These are phyloP conservation scores for Trametes versicolor DNA, from an alignment of 1,284 basidiomycete species.

Conservation along the genomic window DNA sequence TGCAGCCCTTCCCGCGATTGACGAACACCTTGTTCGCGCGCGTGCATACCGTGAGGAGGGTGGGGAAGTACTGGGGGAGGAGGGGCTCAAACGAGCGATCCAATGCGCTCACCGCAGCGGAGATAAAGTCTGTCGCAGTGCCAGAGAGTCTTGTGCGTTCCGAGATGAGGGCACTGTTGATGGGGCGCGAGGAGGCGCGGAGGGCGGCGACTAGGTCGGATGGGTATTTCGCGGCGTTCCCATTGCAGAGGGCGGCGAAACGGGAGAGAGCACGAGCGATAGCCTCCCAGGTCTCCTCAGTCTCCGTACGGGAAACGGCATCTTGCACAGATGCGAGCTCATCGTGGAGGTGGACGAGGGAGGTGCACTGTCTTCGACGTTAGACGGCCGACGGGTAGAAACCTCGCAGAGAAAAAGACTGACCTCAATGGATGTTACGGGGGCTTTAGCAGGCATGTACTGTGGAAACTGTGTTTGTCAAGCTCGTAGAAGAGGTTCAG, in stretches of 20 bases:
- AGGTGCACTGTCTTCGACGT: slow-evolving; percentile 23
- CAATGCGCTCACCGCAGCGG: slow-evolving; percentile 62
- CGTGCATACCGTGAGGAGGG: slow-evolving; percentile 72
- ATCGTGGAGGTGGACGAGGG: slow-evolving; percentile 27
- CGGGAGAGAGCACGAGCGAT: slow-evolving; percentile 65
- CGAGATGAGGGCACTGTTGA: slow-evolving; percentile 73
- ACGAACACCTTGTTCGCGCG: slow-evolving; percentile 87
- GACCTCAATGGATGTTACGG: slow-evolving; percentile 32
- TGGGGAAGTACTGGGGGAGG: slow-evolving; percentile 73
- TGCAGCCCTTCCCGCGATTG: slow-evolving; percentile 68
- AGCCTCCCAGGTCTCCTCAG: slow-evolving; percentile 87
- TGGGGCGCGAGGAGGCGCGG: slow-evolving; percentile 62
- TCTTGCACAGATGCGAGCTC: slow-evolving; percentile 37
- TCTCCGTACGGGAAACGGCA: slow-evolving; percentile 65
- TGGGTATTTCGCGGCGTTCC: slow-evolving; percentile 65
- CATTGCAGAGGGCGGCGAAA: slow-evolving; percentile 65
- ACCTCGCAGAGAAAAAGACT: neutral
- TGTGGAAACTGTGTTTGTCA: neutral
- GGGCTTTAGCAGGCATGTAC: slow-evolving; percentile 34
- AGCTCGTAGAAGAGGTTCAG: neutral
- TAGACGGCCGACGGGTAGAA: neutral
- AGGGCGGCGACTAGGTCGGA: slow-evolving; percentile 63
- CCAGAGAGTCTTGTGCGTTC: slow-evolving; percentile 84
- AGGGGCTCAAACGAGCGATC: slow-evolving; percentile 74
- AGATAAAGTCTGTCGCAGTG: slow-evolving; percentile 72